Evolutionary conservation across 1,139 yeast genomes (phyloP).

Genomic region (Diutina pseudorugosa): DNA sequence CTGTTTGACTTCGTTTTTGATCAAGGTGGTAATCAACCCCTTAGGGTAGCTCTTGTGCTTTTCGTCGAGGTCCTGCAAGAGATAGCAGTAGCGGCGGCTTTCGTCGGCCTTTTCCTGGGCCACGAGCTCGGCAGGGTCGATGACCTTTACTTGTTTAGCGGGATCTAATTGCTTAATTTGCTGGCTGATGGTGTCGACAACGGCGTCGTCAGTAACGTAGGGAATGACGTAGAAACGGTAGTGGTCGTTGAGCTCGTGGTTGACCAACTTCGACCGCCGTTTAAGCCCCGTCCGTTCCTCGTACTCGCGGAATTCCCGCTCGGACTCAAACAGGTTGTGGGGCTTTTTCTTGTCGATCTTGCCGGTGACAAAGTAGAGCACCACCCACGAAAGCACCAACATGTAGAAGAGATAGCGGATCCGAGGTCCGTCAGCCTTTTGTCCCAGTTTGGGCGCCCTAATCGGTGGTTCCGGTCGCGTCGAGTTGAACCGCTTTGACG

Average conservation of each 20-base stretch:
- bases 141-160: conserved; percentile 28
- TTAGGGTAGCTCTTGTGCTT: conserved; percentile 32
- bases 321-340: conserved; percentile 38
- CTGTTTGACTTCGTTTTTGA: conserved; percentile 33
- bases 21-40: conserved; percentile 46
- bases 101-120: conserved; percentile 30
- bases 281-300: conserved; percentile 41
- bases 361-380: conserved; percentile 38
- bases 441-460: background rate
- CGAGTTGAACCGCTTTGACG: background rate
- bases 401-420: conserved; percentile 37
- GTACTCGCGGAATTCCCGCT: conserved; percentile 44
- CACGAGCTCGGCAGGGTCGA: conserved; percentile 35
- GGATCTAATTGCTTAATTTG: conserved; percentile 9
- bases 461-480: background rate
- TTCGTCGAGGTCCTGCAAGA: conserved; percentile 28
- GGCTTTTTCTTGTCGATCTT: conserved; percentile 40
- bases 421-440: conserved; percentile 21
- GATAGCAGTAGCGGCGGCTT: conserved; percentile 23
- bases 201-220: conserved; percentile 14
- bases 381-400: conserved; percentile 39
- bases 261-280: conserved; percentile 37
- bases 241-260: conserved; percentile 15
- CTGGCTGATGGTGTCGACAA: conserved; percentile 12
- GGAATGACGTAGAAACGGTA: conserved; percentile 36